Percentiles rank a stretch among this genome's conserved stretches.
Evolutionary conservation across 2,329 filamentous ascomycete species (phyloP).

Genomic region (Claviceps purpurea): DNA sequence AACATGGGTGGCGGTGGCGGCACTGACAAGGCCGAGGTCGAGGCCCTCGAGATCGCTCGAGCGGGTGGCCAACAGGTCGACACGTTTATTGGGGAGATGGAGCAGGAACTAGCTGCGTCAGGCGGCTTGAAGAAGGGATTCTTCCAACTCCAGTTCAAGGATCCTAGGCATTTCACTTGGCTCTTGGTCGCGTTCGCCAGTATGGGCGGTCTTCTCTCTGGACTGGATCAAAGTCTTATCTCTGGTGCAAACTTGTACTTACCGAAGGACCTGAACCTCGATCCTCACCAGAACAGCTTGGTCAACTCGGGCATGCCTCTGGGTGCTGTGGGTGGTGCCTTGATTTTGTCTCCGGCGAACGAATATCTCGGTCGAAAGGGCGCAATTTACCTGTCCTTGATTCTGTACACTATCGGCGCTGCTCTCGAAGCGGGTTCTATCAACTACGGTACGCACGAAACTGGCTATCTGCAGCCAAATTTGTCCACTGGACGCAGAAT

Average conservation of each 20-base stretch:
- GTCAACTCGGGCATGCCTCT: conserved; percentile 61
- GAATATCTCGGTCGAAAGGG: conserved; percentile 53
- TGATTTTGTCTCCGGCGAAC: conserved; percentile 53
- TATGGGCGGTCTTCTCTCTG: conserved; percentile 60
- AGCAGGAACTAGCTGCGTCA: conserved; percentile 22
- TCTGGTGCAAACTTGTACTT: conserved; percentile 57
- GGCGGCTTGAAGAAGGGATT: conserved; percentile 23
- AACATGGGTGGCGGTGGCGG: conserved; percentile 4
- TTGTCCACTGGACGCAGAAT: too few relatives aligned
- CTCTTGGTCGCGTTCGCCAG: conserved; percentile 58
- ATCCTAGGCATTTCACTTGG: conserved; percentile 53
- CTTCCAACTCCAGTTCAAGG: conserved; percentile 44
- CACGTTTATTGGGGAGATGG: conserved; percentile 27
- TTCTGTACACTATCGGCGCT: conserved; percentile 58
- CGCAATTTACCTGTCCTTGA: conserved; percentile 55
- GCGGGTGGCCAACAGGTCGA: conserved; percentile 23
- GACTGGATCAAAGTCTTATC: conserved; percentile 61
- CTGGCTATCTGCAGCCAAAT: not conserved
- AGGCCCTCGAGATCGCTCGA: conserved; percentile 24
- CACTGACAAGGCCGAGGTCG: conserved; percentile 16
- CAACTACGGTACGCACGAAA: conserved; percentile 36
- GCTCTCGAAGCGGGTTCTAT: conserved; percentile 54
- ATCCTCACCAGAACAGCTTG: conserved; percentile 44
- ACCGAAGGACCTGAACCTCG: conserved; percentile 42
- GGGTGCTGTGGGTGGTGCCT: conserved; percentile 55